Base-by-base conservation (phyloP, 2,329 filamentous ascomycete genomes). In the Aspergillus sp. region DNA sequence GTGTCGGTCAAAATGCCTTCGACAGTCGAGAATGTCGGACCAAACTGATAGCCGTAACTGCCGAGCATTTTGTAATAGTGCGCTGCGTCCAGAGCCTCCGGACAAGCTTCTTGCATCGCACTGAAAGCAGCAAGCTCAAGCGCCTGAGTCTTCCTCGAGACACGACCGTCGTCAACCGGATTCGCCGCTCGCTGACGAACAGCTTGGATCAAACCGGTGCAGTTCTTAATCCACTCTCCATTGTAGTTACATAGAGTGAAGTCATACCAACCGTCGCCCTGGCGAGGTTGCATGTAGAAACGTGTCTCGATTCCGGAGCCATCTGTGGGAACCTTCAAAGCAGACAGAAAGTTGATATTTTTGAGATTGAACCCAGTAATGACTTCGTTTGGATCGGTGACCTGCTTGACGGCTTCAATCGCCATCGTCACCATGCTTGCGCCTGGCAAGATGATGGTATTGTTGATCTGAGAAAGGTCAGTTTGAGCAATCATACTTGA, bases 321-420 rank as follows among this genome's bases (percentile, higher is more conserved):
- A 27, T 70, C 69, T 39, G 78, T 72, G 4, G 66, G 63, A 3
- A 78, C 61, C 5, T 76, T 65, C 11, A 77, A 62, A 66, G 26
- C 66, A 62, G 34, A 78, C 68, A 4, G 62, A 60, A 5, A 78
- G 62, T 40, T 78, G 70, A 11, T 72, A 69, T 12, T 79, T 54
- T 19, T 19, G 19, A 19, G 19, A 19, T 42, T 75, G 69, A 40
- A 49, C 5, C n/a, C 40, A 7, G 33, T 27, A 26, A 49, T 11
- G 1, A 27, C 29, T 12, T 33, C 31, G 27, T 56, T 54, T 10
- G 43, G 33, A 13, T 39, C 51, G 1, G 58, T 50, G 4, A 52
- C 53, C 41, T 58, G 51, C 2, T n/a, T 32, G 2, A 44, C 38
- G 6, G 61, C 64, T 40, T 66, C 60, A 2, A 61, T 52, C 2